Percentiles rank a stretch among this genome's conserved stretches.
phyloP scores from a whole-genome alignment of 768 basidiomycete genomes.

The Tylopilus cervinicoccineus region DNA sequence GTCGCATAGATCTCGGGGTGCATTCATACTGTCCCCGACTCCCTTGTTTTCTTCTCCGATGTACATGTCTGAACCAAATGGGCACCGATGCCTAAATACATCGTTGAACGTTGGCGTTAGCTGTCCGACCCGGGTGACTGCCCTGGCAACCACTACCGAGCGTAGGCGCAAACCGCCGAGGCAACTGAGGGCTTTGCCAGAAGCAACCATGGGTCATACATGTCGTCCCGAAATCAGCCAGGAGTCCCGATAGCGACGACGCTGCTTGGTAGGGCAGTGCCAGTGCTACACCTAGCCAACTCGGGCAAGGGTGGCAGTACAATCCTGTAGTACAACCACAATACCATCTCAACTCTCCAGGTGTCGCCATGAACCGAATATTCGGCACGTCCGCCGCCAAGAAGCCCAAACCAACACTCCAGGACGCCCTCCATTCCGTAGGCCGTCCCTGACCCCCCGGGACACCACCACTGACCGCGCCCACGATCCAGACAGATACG shows the following conservation, averaged over 20 bases:
- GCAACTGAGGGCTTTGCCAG: too few species aligned
- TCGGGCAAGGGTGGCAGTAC: not conserved
- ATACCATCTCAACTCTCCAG: not conserved
- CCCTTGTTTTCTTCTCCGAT: too few species aligned
- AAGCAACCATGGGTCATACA: too few species aligned
- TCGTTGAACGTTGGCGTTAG: too few species aligned
- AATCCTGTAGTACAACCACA: not conserved
- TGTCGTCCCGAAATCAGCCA: too few species aligned
- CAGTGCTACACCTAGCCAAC: not conserved
- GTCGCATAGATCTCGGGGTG: not conserved
- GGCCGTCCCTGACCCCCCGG: conserved; percentile 23
- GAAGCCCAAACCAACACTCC: conserved; percentile 82
- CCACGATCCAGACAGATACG: conserved; percentile 67
- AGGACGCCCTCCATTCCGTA: conserved; percentile 91
- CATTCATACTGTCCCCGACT: not conserved
- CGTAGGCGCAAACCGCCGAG: too few species aligned
- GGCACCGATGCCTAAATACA: too few species aligned
- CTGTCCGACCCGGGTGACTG: too few species aligned
- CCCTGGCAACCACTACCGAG: too few species aligned
- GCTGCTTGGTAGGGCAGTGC: too few species aligned
- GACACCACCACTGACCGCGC: not conserved
- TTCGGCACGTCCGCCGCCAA: conserved; percentile 71
- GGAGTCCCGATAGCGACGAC: too few species aligned
- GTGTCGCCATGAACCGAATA: conserved; percentile 73
- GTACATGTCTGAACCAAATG: too few species aligned